phyloP scores from a whole-genome alignment of 148 eudicot species.

The Bassia scoparia region DNA sequence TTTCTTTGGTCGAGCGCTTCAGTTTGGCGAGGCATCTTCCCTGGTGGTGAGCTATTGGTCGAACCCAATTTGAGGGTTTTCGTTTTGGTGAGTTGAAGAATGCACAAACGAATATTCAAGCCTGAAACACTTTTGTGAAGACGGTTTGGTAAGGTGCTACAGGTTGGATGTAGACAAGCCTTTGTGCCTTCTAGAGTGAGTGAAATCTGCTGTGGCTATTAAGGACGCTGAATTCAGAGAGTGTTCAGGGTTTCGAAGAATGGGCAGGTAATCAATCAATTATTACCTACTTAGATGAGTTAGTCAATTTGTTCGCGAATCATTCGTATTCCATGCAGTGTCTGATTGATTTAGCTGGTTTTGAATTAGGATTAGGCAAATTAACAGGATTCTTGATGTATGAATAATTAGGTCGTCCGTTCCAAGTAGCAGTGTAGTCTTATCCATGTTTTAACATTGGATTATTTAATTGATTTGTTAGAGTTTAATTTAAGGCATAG shows the following conservation, averaged over 20 bases:
- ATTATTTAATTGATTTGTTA: too few species aligned
- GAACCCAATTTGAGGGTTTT: slow-evolving; percentile 51
- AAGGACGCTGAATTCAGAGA: slow-evolving; percentile 67
- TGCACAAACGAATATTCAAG: slow-evolving; percentile 60
- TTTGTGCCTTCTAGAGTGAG: slow-evolving; percentile 25
- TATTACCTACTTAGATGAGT: too few species aligned
- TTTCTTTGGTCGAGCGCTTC: slow-evolving; percentile 38
- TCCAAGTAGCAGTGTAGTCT: too few species aligned
- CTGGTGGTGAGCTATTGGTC: slow-evolving; percentile 32
- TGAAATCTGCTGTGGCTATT: slow-evolving; percentile 66
- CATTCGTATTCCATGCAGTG: too few species aligned
- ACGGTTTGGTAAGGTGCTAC: slow-evolving; percentile 75
- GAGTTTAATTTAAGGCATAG: too few species aligned
- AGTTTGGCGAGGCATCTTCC: slow-evolving; percentile 33
- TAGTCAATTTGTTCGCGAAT: slow-evolving; percentile 5
- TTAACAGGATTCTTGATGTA: too few species aligned
- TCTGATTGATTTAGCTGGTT: too few species aligned
- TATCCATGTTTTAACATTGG: too few species aligned
- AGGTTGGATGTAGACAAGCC: slow-evolving; percentile 65
- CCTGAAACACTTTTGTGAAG: slow-evolving; percentile 63
- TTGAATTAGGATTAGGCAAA: too few species aligned
- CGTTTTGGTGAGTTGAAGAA: slow-evolving; percentile 54
- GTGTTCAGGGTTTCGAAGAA: slow-evolving; percentile 71
- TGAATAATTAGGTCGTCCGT: too few species aligned
- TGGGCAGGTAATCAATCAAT: slow-evolving; percentile 55